Conservation (phyloP, 768 basidiomycete species). For the Lanmaoa rubissima region DNA sequence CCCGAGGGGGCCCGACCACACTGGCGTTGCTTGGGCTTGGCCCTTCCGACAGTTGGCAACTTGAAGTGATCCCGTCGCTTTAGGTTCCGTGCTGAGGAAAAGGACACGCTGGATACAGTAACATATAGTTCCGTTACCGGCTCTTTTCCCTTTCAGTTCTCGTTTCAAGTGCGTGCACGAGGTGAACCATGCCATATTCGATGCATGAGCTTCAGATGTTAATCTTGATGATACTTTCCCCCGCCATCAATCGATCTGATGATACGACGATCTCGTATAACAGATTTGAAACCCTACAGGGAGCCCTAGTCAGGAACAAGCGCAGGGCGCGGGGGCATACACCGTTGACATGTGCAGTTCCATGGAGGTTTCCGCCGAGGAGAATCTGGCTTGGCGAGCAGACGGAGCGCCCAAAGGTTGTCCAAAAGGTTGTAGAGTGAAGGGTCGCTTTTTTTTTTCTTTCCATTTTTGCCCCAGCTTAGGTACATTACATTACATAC, state of each 20-base stretch:
- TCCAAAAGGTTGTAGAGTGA: no score
- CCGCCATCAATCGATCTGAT: background rate
- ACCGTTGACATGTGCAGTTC: background rate
- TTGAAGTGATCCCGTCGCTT: no score
- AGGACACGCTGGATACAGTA: background rate
- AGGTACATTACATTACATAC: no score
- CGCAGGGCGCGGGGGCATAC: background rate
- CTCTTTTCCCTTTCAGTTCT: background rate
- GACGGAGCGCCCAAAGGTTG: no score
- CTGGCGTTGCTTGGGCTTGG: no score
- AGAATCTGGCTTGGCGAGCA: no score
- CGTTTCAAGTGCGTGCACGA: background rate
- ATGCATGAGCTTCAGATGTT: background rate
- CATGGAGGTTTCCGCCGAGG: background rate
- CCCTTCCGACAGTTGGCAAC: no score
- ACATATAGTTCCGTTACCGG: background rate
- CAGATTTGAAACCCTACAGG: background rate
- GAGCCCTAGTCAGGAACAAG: background rate
- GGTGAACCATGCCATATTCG: background rate
- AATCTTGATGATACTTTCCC: background rate
- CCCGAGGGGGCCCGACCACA: background rate
- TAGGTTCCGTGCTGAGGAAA: no score
- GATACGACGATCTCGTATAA: background rate
- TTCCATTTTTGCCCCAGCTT: no score
- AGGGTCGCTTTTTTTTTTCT: no score